Conservation (phyloP, 2,329 filamentous ascomycete species). For the Cercospora sojina region DNA sequence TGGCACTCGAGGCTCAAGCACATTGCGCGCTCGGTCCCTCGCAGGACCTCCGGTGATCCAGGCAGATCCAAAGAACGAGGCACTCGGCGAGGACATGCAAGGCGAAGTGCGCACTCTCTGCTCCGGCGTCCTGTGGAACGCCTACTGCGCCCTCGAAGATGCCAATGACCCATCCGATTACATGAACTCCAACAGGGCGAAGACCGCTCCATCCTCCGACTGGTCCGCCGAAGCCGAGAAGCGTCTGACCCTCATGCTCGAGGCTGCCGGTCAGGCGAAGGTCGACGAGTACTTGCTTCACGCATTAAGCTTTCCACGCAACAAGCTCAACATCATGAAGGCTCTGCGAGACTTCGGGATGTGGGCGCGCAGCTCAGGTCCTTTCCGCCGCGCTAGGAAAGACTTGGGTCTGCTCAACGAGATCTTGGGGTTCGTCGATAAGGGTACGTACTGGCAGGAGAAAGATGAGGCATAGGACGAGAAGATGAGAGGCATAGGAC, state of each 20-base stretch:
- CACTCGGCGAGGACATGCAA: constrained; percentile 12
- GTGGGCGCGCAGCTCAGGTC: constrained; percentile 12
- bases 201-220: constrained; percentile 8
- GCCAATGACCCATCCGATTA: background rate
- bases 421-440: constrained; percentile 24
- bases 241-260: constrained; percentile 18
- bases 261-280: constrained; percentile 14
- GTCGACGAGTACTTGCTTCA: constrained; percentile 14
- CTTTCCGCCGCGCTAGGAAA: constrained; percentile 14
- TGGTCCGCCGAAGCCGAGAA: constrained; percentile 21
- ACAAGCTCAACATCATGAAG: constrained; percentile 14
- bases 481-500: background rate
- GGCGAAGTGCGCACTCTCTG: constrained; percentile 23
- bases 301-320: constrained; percentile 17
- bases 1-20: background rate
- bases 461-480: background rate
- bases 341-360: constrained; percentile 19
- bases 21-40: background rate
- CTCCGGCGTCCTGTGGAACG: constrained; percentile 22
- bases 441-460: constrained; percentile 22
- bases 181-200: background rate
- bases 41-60: background rate
- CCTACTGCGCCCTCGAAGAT: constrained; percentile 18
- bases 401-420: constrained; percentile 23
- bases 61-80: background rate